A percentile compares a stretch with the other conserved stretches of the same genome.
Conservation (phyloP, 2,329 filamentous ascomycete species). For the Penicillium sp. region DNA sequence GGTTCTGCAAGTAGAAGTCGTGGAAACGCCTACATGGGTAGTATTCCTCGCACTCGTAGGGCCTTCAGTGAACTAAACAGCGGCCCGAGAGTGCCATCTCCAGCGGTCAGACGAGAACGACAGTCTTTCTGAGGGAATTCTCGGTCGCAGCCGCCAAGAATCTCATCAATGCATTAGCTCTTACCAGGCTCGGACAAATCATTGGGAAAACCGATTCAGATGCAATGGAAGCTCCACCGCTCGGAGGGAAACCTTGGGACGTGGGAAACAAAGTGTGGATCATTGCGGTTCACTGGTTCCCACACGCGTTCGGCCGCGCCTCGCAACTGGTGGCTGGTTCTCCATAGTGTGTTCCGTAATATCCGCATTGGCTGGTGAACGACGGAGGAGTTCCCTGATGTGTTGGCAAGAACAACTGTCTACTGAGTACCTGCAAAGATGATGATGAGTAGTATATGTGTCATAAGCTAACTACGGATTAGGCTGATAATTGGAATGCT, state of each 20-base stretch:
- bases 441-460: neutral
- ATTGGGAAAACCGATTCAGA: neutral
- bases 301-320: conserved; percentile 6
- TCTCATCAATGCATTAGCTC: neutral
- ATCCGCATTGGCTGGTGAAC: neutral
- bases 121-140: neutral
- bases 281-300: conserved; percentile 7
- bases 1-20: neutral
- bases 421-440: neutral
- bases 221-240: neutral
- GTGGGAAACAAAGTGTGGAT: neutral
- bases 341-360: neutral
- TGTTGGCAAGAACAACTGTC: neutral
- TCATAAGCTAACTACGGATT: neutral
- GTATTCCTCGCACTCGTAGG: too few species aligned
- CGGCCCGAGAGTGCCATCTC: too few species aligned
- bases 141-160: neutral
- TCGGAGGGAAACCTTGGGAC: neutral
- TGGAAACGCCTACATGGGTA: too few species aligned
- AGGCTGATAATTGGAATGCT: neutral
- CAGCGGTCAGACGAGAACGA: neutral
- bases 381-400: neutral
- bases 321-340: neutral
- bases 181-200: neutral
- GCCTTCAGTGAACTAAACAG: too few species aligned